phyloP scores from a whole-genome alignment of 164 flowering plant species.

The Chimonanthus praecox region DNA sequence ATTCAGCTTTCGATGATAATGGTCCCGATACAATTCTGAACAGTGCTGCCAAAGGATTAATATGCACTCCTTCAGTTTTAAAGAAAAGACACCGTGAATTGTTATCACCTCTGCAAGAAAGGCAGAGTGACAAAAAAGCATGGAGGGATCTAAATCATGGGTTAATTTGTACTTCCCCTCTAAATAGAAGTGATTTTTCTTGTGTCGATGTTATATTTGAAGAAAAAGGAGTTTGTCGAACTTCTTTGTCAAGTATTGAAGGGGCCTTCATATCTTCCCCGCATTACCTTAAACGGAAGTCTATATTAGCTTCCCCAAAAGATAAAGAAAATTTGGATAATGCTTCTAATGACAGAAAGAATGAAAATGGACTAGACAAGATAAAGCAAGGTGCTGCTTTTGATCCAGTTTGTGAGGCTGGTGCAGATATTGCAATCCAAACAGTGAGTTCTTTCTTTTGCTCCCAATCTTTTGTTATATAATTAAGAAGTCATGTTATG shows the following conservation, averaged over 20 bases:
- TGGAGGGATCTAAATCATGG: slow-evolving; percentile 33
- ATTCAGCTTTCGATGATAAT: slow-evolving; percentile 64
- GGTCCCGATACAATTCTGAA: slow-evolving; percentile 72
- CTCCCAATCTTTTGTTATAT: neutral
- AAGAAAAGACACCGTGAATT: slow-evolving; percentile 84
- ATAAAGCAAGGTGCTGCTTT: slow-evolving; percentile 14
- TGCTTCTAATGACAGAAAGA: slow-evolving; percentile 10
- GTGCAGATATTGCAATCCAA: slow-evolving; percentile 10
- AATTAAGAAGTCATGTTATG: neutral
- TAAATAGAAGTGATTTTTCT: slow-evolving; percentile 39
- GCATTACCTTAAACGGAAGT: slow-evolving; percentile 6
- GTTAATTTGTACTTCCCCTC: slow-evolving; percentile 26
- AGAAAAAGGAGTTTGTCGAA: slow-evolving; percentile 15
- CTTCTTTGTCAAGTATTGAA: slow-evolving; percentile 19
- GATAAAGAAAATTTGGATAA: slow-evolving; percentile 31
- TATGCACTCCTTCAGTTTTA: slow-evolving; percentile 76
- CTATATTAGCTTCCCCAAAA: slow-evolving; percentile 7
- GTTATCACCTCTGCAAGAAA: slow-evolving; percentile 73
- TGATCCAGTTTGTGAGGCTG: slow-evolving; percentile 11
- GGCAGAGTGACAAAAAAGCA: slow-evolving; percentile 59
- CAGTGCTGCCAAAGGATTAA: slow-evolving; percentile 84
- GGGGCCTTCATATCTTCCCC: slow-evolving; percentile 19
- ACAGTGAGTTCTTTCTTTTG: slow-evolving; percentile 9
- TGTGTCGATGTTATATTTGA: slow-evolving; percentile 20
- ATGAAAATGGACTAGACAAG: slow-evolving; percentile 4